These are phyloP conservation scores for Primulina eburnea DNA, from an alignment of 257 asterid species.

Conservation along the genomic window DNA sequence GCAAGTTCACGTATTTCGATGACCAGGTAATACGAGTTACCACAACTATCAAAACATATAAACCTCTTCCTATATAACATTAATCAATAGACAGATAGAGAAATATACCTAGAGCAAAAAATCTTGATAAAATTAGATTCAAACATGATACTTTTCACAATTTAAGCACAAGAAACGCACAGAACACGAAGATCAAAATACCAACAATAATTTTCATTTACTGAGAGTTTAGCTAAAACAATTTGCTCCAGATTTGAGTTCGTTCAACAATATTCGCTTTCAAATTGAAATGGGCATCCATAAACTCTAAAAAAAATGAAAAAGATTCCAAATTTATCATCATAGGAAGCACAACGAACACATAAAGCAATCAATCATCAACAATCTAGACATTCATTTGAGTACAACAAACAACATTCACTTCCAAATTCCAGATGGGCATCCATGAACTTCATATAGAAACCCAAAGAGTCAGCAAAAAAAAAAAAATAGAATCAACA, in stretches of 20 bases:
- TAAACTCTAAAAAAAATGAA: neutral
- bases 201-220: neutral
- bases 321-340: conserved; percentile 24
- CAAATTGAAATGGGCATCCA: neutral
- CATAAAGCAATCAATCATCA: neutral
- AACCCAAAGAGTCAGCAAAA: conserved; percentile 11
- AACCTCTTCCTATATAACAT: neutral
- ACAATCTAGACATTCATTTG: neutral
- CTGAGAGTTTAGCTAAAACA: neutral
- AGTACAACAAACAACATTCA: neutral
- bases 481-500: neutral
- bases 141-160: conserved; percentile 13
- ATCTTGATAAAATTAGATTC: neutral
- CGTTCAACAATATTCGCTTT: neutral
- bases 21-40: neutral
- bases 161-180: conserved; percentile 17
- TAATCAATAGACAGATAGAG: neutral
- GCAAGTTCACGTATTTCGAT: conserved; percentile 4
- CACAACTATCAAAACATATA: neutral
- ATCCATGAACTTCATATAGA: conserved; percentile 10
- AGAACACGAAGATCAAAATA: neutral
- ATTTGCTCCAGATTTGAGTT: conserved; percentile 7
- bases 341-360: conserved; percentile 21
- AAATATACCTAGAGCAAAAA: conserved; percentile 3
- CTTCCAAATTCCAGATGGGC: neutral